These are phyloP conservation scores for Suillus lakei DNA, from an alignment of 768 basidiomycete genomes.

Conservation along the genomic window DNA sequence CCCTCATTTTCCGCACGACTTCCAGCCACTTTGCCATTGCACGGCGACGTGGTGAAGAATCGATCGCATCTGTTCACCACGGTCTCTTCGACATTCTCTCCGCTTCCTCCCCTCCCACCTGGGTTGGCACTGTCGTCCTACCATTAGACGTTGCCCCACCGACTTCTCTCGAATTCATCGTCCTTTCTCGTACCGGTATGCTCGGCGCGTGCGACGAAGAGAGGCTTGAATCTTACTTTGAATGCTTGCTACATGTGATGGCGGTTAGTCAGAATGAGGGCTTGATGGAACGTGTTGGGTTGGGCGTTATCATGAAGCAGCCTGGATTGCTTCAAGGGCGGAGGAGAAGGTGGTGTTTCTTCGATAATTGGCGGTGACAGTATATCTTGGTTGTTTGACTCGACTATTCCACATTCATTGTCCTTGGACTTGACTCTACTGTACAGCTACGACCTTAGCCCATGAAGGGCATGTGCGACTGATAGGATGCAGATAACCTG, in stretches of 20 bases:
- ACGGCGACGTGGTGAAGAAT: conserved; percentile 9
- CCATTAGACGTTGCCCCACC: conserved; percentile 16
- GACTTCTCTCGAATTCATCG: conserved; percentile 22
- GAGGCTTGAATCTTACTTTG: conserved; percentile 13
- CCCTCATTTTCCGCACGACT: conserved; percentile 31
- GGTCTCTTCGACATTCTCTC: conserved; percentile 21
- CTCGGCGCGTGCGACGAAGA: conserved; percentile 15
- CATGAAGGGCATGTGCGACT: background rate
- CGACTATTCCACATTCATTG: background rate
- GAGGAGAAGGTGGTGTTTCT: background rate
- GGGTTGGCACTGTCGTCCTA: conserved; percentile 22
- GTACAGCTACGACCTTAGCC: background rate
- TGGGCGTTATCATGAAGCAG: conserved; percentile 25
- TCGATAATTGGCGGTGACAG: background rate
- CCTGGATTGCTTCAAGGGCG: conserved; percentile 16
- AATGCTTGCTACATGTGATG: conserved; percentile 26
- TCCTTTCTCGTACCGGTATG: conserved; percentile 20
- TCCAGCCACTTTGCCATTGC: conserved; percentile 14
- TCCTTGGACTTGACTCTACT: background rate
- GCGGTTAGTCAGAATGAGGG: conserved; percentile 14
- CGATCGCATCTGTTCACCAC: conserved; percentile 2
- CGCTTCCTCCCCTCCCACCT: background rate
- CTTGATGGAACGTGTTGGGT: conserved; percentile 25
- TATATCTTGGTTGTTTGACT: background rate
- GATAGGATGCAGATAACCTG: background rate